Evolutionary conservation across 768 basidiomycete genomes (phyloP).

Genomic region (Phlebiopsis gigantea): DNA sequence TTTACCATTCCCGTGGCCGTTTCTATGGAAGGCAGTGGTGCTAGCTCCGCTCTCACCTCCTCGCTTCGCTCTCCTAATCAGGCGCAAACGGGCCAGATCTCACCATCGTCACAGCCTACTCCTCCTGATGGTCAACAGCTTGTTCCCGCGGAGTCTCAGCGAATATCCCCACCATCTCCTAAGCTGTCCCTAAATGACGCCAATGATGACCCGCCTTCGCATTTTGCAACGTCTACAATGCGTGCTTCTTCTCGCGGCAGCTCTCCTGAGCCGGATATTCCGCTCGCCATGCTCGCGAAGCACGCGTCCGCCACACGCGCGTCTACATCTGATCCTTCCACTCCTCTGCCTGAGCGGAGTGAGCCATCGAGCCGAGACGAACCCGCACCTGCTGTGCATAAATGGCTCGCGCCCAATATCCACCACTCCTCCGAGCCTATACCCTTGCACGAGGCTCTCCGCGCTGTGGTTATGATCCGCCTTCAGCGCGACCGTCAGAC

Average conservation of each 20-base stretch:
- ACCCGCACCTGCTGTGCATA: background rate
- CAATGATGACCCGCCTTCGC: background rate
- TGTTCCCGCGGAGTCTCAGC: background rate
- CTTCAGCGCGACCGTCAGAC: constrained; percentile 56
- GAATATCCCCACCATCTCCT: background rate
- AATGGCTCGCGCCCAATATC: background rate
- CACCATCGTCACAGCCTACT: too few species aligned
- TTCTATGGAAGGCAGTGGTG: too few species aligned
- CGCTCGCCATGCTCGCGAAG: constrained; percentile 1
- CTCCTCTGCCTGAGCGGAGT: background rate
- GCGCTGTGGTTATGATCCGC: constrained; percentile 57
- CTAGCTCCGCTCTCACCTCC: too few species aligned
- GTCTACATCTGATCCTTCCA: background rate
- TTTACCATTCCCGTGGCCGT: too few species aligned
- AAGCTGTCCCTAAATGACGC: background rate
- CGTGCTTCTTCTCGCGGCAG: background rate
- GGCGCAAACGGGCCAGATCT: too few species aligned
- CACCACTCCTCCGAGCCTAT: constrained; percentile 18
- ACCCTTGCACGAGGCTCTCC: constrained; percentile 55
- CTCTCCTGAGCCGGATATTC: constrained; percentile 12
- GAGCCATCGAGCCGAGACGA: background rate
- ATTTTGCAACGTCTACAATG: background rate
- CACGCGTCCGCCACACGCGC: background rate
- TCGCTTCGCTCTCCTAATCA: too few species aligned
- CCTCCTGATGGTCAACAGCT: background rate